Base-by-base conservation (phyloP, 2,329 filamentous ascomycete genomes). In the Dactylonectria estremocensis region DNA sequence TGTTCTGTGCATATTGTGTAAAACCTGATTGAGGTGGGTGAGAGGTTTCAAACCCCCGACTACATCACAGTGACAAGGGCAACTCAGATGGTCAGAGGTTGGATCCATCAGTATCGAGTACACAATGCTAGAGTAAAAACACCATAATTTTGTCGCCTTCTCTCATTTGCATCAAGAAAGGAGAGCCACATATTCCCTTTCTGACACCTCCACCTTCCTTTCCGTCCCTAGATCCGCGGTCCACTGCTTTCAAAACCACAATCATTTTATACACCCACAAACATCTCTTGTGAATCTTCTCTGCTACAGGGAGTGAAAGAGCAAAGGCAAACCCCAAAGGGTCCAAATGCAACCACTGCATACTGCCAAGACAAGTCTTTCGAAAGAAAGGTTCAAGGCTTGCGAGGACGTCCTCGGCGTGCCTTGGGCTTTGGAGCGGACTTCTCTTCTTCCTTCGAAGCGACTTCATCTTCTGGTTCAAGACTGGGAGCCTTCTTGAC, bases 341-440 rank as follows among this genome's bases (percentile, higher is more conserved):
- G n/a, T 22, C 16, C 11, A 48, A 22, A 16, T 2, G 14, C 14
- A 33, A 8, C 10, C 11, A 14, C 55, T 22, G 20, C 18, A 14
- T 16, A n/a, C 20, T 24, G 33, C 7, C 24, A 35, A 18, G 20
- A 10, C 33, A 4, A 20, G 8, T 31, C 33, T 10, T 31, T 33
- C 9, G 31, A 14, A 20, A 49, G 35, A 46, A n/a, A n/a, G 31
- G 18, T 28, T 40, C 43, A 66, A n/a, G 52, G 46, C 53, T 57
- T 66, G 37, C 52, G 37, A 18, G 58, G 53, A 20, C 64, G 64
- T 22, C 52, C 58, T 16, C 57, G 64, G 24, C 64, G 64, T n/a
- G 31, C 57, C 24, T 54, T 46, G 46, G 64, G 37, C 58, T 61
- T 83, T 13, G 79, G 72, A 5, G 73, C 78, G 28, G 78, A 71